A percentile compares a stretch with the other conserved stretches of the same genome.
Evolutionary conservation across 306 rosid genomes (phyloP).

Genomic region (Rosa persica): DNA sequence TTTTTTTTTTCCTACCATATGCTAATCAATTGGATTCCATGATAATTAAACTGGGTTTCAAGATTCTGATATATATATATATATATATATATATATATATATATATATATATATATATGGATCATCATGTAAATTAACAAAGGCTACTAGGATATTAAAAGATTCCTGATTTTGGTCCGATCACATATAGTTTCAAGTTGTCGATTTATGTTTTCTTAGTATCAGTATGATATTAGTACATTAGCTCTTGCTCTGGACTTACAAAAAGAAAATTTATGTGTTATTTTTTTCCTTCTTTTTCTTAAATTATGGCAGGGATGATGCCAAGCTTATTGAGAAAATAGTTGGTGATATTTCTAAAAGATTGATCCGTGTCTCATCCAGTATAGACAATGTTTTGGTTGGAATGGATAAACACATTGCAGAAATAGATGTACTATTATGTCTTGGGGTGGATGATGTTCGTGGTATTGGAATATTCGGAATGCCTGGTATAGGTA

Average conservation of each 20-base stretch:
- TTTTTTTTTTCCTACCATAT: too few species aligned
- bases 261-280: background rate
- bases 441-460: background rate
- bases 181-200: background rate
- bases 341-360: background rate
- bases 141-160: background rate
- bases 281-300: background rate
- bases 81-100: background rate
- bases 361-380: background rate
- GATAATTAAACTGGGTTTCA: background rate
- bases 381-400: background rate
- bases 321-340: background rate
- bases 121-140: background rate
- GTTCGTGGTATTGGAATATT: conserved; percentile 14
- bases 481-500: conserved; percentile 18
- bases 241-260: background rate
- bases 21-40: too few species aligned
- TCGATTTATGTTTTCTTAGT: background rate
- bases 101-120: background rate
- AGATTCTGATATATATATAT: background rate
- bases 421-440: background rate
- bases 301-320: background rate
- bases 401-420: conserved; percentile 19
- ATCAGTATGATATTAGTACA: background rate
- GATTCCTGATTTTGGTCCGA: background rate